Evolutionary conservation across 768 basidiomycete genomes (phyloP).

Genomic region (Pleurotus ostreatus): DNA sequence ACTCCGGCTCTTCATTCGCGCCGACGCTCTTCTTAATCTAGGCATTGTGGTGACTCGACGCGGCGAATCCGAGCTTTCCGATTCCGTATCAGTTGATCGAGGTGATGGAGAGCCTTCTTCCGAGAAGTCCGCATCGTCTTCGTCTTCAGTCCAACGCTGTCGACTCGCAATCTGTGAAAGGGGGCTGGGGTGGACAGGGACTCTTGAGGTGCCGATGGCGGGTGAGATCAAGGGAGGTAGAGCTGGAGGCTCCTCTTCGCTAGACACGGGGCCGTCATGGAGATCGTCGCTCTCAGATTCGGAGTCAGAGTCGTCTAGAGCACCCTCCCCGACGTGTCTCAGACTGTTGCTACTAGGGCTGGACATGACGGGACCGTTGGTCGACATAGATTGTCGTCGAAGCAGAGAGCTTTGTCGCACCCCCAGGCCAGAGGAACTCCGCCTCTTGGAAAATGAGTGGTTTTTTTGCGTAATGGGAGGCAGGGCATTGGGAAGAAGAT

Average conservation of each 20-base stretch:
- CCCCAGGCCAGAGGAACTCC: conserved; percentile 30
- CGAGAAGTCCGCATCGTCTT: conserved; percentile 26
- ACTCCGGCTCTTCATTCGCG: conserved; percentile 42
- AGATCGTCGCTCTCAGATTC: conserved; percentile 35
- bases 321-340: conserved; percentile 72
- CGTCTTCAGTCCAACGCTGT: conserved; percentile 53
- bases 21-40: conserved; percentile 27
- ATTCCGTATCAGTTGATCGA: conserved; percentile 62
- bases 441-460: conserved; percentile 34
- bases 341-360: conserved; percentile 41
- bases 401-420: conserved; percentile 34
- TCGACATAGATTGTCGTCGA: conserved; percentile 42
- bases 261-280: conserved; percentile 26
- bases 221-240: conserved; percentile 27
- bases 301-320: conserved; percentile 75
- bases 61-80: conserved; percentile 33
- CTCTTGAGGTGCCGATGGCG: conserved; percentile 22
- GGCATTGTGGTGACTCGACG: conserved; percentile 27
- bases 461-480: conserved; percentile 42
- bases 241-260: conserved; percentile 29
- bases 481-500: conserved; percentile 34
- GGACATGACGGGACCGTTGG: conserved; percentile 21
- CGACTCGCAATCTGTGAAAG: conserved; percentile 55
- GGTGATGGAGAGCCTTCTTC: conserved; percentile 62
- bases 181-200: conserved; percentile 55